Evolutionary conservation across 257 asterid genomes (phyloP).

Genomic region (Przewalskia tangutica): DNA sequence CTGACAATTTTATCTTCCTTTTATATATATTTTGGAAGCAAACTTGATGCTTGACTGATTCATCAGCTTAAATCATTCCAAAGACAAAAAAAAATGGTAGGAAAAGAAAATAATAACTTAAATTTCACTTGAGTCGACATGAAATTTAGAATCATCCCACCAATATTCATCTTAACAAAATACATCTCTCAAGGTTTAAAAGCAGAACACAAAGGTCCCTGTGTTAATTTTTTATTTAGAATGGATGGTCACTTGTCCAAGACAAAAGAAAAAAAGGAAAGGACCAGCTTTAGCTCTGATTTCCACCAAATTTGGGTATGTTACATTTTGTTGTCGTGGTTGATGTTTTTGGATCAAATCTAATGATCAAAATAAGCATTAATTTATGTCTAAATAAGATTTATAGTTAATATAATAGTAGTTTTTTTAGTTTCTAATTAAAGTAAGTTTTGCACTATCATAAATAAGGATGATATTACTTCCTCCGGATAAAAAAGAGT

Average conservation of each 20-base stretch:
- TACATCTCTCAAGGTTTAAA: not conserved
- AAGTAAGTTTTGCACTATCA: too few species aligned
- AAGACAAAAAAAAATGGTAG: too few species aligned
- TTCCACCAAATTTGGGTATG: not conserved
- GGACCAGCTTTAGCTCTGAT: not conserved
- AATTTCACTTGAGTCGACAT: not conserved
- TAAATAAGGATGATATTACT: too few species aligned
- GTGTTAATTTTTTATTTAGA: too few species aligned
- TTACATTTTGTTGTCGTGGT: not conserved
- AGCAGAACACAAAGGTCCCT: not conserved
- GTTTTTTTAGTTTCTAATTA: too few species aligned
- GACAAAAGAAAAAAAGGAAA: not conserved
- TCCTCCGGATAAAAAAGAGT: too few species aligned
- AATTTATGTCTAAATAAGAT: too few species aligned
- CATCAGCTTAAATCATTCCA: too few species aligned
- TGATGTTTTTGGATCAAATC: not conserved
- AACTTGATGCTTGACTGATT: not conserved
- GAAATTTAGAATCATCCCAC: not conserved
- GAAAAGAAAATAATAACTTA: too few species aligned
- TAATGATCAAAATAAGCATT: not conserved
- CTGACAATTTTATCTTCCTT: not conserved
- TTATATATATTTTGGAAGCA: not conserved
- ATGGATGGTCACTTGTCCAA: not conserved
- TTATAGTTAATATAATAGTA: too few species aligned
- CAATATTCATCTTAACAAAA: not conserved